Evolutionary conservation across 2,329 filamentous ascomycete species (phyloP).

Genomic region (Verticillium zaregamsianum): DNA sequence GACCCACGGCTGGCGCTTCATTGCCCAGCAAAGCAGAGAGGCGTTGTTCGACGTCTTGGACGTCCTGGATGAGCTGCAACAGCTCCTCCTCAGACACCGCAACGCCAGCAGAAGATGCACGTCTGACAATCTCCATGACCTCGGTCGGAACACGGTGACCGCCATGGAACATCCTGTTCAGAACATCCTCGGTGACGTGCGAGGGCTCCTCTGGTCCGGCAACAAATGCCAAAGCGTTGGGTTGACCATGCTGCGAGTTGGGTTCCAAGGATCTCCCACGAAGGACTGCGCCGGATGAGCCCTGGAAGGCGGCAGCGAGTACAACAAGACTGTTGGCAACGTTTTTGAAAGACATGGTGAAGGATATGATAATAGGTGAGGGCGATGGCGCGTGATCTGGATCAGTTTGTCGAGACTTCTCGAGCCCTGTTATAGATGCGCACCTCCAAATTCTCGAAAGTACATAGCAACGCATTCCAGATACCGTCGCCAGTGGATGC

Average conservation of each 20-base stretch:
- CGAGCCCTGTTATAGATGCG: slow-evolving; percentile 12
- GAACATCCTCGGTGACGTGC: background rate
- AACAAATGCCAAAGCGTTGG: background rate
- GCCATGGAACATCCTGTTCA: background rate
- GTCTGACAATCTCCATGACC: background rate
- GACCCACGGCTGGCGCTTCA: background rate
- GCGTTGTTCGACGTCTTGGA: slow-evolving; percentile 7
- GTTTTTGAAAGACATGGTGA: slow-evolving; percentile 12
- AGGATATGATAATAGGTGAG: background rate
- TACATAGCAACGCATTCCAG: slow-evolving; percentile 13
- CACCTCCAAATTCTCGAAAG: background rate
- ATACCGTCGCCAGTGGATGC: background rate
- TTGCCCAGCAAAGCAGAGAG: slow-evolving; percentile 1
- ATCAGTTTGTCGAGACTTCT: background rate
- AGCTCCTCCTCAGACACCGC: background rate
- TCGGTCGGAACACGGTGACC: background rate
- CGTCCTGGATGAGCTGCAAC: slow-evolving; percentile 2
- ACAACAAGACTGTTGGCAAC: slow-evolving; percentile 4
- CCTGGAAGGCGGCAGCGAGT: slow-evolving; percentile 9
- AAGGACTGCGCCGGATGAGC: slow-evolving; percentile 11
- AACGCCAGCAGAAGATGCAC: background rate
- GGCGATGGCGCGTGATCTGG: background rate
- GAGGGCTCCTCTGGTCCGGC: background rate
- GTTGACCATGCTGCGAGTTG: background rate
- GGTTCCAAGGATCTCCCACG: background rate